Evolutionary conservation across 2,329 filamentous ascomycete genomes (phyloP).

Genomic region (Malbranchea zuffiana): DNA sequence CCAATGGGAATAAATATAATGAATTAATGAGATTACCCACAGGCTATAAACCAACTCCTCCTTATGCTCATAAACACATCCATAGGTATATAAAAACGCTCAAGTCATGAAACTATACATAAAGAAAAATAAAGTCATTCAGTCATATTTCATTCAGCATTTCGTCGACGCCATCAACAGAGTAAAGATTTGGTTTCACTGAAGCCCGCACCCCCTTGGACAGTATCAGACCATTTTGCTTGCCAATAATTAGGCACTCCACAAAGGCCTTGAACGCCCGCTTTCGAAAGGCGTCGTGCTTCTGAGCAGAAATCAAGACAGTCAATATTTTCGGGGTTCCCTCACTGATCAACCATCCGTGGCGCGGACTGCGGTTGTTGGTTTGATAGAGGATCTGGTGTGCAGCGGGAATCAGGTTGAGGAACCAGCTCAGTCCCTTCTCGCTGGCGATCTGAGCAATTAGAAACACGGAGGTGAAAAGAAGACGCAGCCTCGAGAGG

Average conservation of each 20-base stretch:
- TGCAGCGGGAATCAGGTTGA: conserved; percentile 16
- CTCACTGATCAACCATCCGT: conserved; percentile 18
- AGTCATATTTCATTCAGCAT: too few relatives aligned
- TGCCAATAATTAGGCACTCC: conserved; percentile 17
- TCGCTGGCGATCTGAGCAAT: conserved; percentile 17
- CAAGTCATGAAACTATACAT: too few relatives aligned
- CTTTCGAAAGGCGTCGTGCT: conserved; percentile 13
- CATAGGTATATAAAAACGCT: too few relatives aligned
- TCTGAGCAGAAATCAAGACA: conserved; percentile 11
- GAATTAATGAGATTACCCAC: too few relatives aligned
- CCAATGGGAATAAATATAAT: too few relatives aligned
- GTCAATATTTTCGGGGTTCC: conserved; percentile 14
- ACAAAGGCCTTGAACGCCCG: conserved; percentile 15
- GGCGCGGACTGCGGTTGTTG: conserved; percentile 14
- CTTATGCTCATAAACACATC: too few relatives aligned
- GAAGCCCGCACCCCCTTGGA: too few relatives aligned
- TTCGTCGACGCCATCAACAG: conserved; percentile 1
- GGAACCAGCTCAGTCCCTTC: conserved; percentile 16
- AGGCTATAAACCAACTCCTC: too few relatives aligned
- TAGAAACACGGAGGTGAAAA: conserved; percentile 20
- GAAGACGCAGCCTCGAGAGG: conserved; percentile 14
- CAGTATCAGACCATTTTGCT: conserved; percentile 15
- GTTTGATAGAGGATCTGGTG: conserved; percentile 20
- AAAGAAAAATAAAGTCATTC: too few relatives aligned
- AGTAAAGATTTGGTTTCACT: conserved; percentile 12